These are phyloP conservation scores for Chamaenerion angustifolium DNA, from an alignment of 345 rosid species.

Conservation along the genomic window DNA sequence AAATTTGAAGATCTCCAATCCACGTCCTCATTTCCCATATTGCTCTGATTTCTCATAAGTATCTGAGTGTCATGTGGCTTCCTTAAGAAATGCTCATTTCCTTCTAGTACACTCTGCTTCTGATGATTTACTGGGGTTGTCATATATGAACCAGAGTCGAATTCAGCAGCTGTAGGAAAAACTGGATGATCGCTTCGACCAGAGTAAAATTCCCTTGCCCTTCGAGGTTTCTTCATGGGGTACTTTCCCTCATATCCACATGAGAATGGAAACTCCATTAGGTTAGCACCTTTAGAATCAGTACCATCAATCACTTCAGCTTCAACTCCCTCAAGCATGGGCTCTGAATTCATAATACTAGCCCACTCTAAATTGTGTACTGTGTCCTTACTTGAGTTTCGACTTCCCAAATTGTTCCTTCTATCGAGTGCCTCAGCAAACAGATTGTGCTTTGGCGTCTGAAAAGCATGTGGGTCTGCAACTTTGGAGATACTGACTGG, in stretches of 20 bases:
- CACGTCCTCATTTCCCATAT: constrained; percentile 24
- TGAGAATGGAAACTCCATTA: constrained; percentile 18
- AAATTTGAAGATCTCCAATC: constrained; percentile 20
- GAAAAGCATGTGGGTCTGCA: constrained; percentile 9
- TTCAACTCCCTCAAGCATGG: constrained; percentile 21
- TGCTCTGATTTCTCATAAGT: constrained; percentile 22
- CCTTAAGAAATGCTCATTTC: constrained; percentile 13
- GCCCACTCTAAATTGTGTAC: constrained; percentile 16
- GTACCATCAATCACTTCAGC: constrained; percentile 48
- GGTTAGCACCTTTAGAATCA: constrained; percentile 19
- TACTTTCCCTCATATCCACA: constrained; percentile 29
- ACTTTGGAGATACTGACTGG: constrained; percentile 13
- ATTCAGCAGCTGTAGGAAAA: constrained; percentile 37
- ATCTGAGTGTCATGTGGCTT: constrained; percentile 14
- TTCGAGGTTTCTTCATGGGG: constrained; percentile 28
- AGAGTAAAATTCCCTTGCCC: constrained; percentile 43
- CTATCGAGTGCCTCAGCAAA: constrained; percentile 13
- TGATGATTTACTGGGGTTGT: constrained; percentile 16
- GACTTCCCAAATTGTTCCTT: constrained; percentile 16
- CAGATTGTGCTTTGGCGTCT: constrained; percentile 11
- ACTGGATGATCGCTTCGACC: constrained; percentile 17
- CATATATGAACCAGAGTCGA: constrained; percentile 24
- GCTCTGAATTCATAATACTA: constrained; percentile 17
- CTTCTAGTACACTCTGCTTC: constrained; percentile 12
- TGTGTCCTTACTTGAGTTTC: constrained; percentile 16